Conservation (phyloP, 1,139 yeast genomes). For the Candida buenavistaensis region DNA sequence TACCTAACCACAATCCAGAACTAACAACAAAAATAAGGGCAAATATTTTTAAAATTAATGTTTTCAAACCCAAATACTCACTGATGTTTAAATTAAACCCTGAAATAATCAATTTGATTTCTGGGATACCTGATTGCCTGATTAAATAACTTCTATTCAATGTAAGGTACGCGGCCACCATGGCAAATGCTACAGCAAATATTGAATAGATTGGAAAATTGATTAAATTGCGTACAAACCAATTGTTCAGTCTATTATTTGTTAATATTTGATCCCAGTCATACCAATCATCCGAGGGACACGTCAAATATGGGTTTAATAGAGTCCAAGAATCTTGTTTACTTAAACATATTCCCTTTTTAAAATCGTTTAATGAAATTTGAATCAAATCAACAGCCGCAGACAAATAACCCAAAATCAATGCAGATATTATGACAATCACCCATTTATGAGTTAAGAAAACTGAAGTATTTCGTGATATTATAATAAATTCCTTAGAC, state of each 20-base stretch:
- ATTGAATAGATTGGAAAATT: constrained; percentile 40
- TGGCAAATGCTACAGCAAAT: constrained; percentile 27
- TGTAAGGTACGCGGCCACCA: constrained; percentile 33
- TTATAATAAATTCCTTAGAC: constrained; percentile 24
- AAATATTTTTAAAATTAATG: constrained; percentile 49
- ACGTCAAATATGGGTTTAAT: constrained; percentile 45
- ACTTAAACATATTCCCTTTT: constrained; percentile 46
- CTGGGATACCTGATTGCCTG: constrained; percentile 69
- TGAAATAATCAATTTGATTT: constrained; percentile 60
- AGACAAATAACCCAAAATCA: constrained; percentile 59
- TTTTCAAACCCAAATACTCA: constrained; percentile 46
- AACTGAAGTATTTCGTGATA: constrained; percentile 13
- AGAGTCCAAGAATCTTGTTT: constrained; percentile 43
- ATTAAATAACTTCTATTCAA: constrained; percentile 42
- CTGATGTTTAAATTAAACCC: constrained; percentile 50
- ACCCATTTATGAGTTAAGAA: constrained; percentile 48
- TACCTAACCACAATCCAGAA: constrained; percentile 87
- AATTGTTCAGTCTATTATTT: constrained; percentile 15
- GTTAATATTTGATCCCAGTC: constrained; percentile 39
- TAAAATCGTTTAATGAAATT: constrained; percentile 63
- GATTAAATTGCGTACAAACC: constrained; percentile 22
- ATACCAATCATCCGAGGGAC: constrained; percentile 45
- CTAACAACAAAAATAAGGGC: constrained; percentile 70
- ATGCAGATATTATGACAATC: constrained; percentile 54
- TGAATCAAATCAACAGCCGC: constrained; percentile 60